Base-by-base conservation (phyloP, 2,329 filamentous ascomycete species). In the Thielaviopsis euricoi region DNA sequence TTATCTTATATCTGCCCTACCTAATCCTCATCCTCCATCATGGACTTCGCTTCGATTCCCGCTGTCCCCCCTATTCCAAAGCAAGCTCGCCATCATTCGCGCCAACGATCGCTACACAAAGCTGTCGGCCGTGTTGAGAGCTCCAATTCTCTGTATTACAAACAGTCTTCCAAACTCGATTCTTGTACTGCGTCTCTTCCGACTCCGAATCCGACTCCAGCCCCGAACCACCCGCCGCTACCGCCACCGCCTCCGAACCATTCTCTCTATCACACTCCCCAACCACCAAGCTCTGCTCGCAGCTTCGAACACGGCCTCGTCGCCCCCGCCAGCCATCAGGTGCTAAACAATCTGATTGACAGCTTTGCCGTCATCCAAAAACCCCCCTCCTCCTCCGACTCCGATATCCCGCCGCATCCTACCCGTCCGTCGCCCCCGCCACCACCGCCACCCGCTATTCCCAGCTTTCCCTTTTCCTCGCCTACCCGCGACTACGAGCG, bases 21-120 rank as follows among this genome's bases (percentile, higher is more conserved):
- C n/a, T n/a, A n/a, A n/a, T n/a, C n/a, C n/a, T n/a, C n/a, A n/a
- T 49, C 48, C 23, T 25, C 29, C 52, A 23, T 26, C 53, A 62
- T 62, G 62, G 60, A 62, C 55, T 59, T 48, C 3, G 43, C 55
- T 40, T 43, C 53, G 15, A 53, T 57, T 43, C 57, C 57, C 37
- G 52, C 60, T 17, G 37, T 61, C 17, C 62, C 62, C 58, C 60
- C 60, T 57, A 62, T 62, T 57, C 62, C 62, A 15, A 58, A 57
- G 29, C 62, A 62, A 43, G 58, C 56, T 54, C 61, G 57, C 23
- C 58, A 60, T n/a, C 58, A 61, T 23, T 59, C 62, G 56, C 60
- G 62, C 46, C 62, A 62, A 58, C 57, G 56, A 40, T 60, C 60
- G 46, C 57, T 59, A 29, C 62, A 62, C 43, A 58, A 60, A 54